A percentile compares a stretch with the other conserved stretches of the same genome.
Evolutionary conservation across 106 monocot species (phyloP).

Genomic region (Alisma plantagoaquatica): DNA sequence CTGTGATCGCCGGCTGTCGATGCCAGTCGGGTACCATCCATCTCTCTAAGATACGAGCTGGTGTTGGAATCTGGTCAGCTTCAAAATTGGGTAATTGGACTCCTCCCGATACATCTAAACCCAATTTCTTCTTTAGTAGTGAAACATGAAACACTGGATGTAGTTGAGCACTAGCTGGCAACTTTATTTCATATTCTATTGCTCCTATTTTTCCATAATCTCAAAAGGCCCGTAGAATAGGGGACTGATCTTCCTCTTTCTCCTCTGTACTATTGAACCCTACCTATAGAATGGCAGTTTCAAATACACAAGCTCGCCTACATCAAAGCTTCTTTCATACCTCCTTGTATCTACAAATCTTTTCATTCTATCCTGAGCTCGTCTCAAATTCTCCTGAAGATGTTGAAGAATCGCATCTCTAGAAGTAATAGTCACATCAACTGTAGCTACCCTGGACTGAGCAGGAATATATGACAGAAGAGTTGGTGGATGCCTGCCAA

Average conservation of each 20-base stretch:
- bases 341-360: no score
- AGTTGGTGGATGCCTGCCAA: no score
- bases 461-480: not conserved
- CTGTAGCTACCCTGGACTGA: not conserved
- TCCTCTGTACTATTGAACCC: not conserved
- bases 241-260: not conserved
- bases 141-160: not conserved
- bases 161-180: not conserved
- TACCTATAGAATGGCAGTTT: not conserved
- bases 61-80: no score
- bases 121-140: not conserved
- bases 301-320: not conserved
- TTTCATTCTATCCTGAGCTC: not conserved
- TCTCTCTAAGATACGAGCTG: no score
- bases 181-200: not conserved
- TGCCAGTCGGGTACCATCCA: no score
- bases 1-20: no score
- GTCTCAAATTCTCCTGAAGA: not conserved
- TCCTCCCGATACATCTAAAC: no score
- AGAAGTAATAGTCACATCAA: not conserved
- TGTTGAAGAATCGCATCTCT: not conserved
- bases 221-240: not conserved
- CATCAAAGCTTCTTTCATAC: no score
- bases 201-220: not conserved
- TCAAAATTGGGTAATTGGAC: no score